These are phyloP conservation scores for Graphiopsis chlorocephala DNA, from an alignment of 2,329 filamentous ascomycete species.

Conservation along the genomic window DNA sequence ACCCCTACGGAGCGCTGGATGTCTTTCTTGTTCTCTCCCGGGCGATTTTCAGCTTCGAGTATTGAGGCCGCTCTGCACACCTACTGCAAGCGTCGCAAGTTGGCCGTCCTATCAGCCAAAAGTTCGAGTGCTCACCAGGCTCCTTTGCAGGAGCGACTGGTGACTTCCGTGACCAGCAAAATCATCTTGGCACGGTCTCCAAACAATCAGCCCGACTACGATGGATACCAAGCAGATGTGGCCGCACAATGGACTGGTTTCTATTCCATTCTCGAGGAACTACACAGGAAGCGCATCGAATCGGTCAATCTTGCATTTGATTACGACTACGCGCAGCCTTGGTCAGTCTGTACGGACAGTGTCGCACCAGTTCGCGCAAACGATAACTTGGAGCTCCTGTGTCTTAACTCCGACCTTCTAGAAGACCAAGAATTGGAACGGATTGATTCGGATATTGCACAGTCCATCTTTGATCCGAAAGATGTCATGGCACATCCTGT, in stretches of 20 bases:
- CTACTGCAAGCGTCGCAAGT: conserved; percentile 65
- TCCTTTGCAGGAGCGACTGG: conserved; percentile 72
- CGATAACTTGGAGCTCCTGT: conserved; percentile 63
- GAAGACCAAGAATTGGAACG: background rate
- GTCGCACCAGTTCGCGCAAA: conserved; percentile 77
- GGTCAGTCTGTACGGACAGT: conserved; percentile 80
- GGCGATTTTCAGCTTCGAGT: conserved; percentile 73
- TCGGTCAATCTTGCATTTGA: conserved; percentile 77
- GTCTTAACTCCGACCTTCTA: conserved; percentile 56
- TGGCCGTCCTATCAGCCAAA: conserved; percentile 32
- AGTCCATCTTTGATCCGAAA: conserved; percentile 15
- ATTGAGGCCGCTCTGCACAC: conserved; percentile 80
- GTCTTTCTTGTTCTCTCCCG: conserved; percentile 75
- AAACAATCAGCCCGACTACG: conserved; percentile 68
- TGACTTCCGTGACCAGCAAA: conserved; percentile 67
- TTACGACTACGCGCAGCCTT: conserved; percentile 66
- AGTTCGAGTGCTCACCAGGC: conserved; percentile 50
- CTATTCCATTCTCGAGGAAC: conserved; percentile 77
- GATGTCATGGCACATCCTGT: conserved; percentile 16
- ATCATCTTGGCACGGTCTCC: conserved; percentile 62
- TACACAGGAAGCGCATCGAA: conserved; percentile 83
- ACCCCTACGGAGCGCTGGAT: conserved; percentile 72
- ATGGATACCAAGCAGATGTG: conserved; percentile 68
- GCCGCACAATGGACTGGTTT: conserved; percentile 88
- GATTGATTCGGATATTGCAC: conserved; percentile 15